phyloP scores from a whole-genome alignment of 179 eudicot species.

The Spergularia azorica region DNA sequence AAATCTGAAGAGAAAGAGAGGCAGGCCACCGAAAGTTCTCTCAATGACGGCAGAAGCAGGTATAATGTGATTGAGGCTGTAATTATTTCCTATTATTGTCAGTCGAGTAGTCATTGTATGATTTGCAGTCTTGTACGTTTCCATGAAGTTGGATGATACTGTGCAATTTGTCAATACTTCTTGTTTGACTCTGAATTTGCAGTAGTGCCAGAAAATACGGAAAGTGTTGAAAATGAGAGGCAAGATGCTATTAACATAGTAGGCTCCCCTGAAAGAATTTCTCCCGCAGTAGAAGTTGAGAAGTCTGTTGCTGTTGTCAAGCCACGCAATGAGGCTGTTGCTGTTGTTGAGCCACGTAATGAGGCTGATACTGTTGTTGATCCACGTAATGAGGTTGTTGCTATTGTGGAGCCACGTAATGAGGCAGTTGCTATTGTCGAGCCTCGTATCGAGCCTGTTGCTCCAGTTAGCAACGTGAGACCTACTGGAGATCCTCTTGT shows the following conservation, averaged over 20 bases:
- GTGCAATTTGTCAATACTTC: slow-evolving; percentile 11
- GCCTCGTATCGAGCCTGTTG: background rate
- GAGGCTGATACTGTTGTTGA: no score
- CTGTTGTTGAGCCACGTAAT: no score
- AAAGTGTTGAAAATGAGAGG: slow-evolving; percentile 5
- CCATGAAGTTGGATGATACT: background rate
- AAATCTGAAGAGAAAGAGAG: slow-evolving; percentile 45
- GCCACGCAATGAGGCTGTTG: background rate
- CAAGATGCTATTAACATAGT: slow-evolving; percentile 19
- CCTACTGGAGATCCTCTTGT: slow-evolving; percentile 14
- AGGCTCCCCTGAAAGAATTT: slow-evolving; percentile 12
- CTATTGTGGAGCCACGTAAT: no score
- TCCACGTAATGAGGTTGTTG: no score
- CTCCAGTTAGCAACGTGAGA: slow-evolving; percentile 16
- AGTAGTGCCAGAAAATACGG: slow-evolving; percentile 20
- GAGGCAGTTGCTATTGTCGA: slow-evolving; percentile 17
- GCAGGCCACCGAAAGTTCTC: slow-evolving; percentile 42
- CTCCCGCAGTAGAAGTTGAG: slow-evolving; percentile 29
- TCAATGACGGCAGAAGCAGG: slow-evolving; percentile 30
- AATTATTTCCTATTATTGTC: background rate
- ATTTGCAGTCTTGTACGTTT: background rate
- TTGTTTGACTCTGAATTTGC: slow-evolving; percentile 13
- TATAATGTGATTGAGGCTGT: slow-evolving; percentile 15
- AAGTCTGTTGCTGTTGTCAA: slow-evolving; percentile 21
- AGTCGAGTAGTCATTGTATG: no score